Evolutionary conservation across 768 basidiomycete species (phyloP), one percentile per base, ranked within the genome.

Genomic region (Boletus subparvulus): DNA sequence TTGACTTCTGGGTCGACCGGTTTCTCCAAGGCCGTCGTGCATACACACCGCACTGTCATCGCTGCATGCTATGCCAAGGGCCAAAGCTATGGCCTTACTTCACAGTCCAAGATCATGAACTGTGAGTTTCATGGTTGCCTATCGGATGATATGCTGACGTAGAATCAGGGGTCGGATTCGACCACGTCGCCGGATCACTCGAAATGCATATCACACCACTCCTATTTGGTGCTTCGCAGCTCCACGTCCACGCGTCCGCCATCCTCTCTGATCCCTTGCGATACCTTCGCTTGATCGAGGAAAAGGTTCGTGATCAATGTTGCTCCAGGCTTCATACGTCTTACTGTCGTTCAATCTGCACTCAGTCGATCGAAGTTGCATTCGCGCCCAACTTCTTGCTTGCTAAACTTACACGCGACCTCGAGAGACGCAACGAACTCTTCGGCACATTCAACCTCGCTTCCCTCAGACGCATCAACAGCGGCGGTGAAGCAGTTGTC

Each of bases 141-240:
- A 19, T 4, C 12, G 2, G 13, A 28, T 12, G 9, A 0, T 28
- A 4, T 54, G 19, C 54, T 69, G 13, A 62, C 21, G 16, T 37
- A 8, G 4, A 37, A 33, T 16, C 58, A 71, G 70, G 70, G 78
- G 77, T 79, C 8, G 75, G 75, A 17, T 77, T 79, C 47, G 78
- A 79, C 47, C 78, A 79, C 47, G 75, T 79, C 28, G 78, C 78
- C 2, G 76, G n/a, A n/a, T n/a, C n/a, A n/a, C n/a, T n/a, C n/a
- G n/a, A n/a, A n/a, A n/a, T n/a, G n/a, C n/a, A n/a, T n/a, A n/a
- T n/a, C n/a, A n/a, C n/a, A n/a, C n/a, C n/a, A n/a, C n/a, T n/a
- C n/a, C n/a, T n/a, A n/a, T n/a, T n/a, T n/a, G n/a, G n/a, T n/a
- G n/a, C n/a, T n/a, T n/a, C n/a, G n/a, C n/a, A n/a, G n/a, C n/a